Evolutionary conservation across 768 basidiomycete species (phyloP).

Genomic region (Tricholoma furcatifolium): DNA sequence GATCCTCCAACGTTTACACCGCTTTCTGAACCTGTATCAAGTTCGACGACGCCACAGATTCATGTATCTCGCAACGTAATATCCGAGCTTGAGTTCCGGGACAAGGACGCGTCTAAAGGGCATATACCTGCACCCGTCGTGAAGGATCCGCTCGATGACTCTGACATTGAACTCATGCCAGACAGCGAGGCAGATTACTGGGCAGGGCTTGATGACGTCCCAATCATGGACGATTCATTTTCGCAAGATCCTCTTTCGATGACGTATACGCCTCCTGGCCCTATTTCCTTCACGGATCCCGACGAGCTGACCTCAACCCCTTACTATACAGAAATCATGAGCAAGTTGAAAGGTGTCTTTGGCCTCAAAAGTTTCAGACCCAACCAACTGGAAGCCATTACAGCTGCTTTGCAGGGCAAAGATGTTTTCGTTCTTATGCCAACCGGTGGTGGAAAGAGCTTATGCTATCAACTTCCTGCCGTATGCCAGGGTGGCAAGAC

Average conservation of each 20-base stretch:
- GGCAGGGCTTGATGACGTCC: slow-evolving; percentile 42
- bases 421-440: slow-evolving; percentile 97
- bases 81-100: background rate
- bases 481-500: slow-evolving; percentile 72
- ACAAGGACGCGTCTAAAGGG: background rate
- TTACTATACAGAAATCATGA: slow-evolving; percentile 51
- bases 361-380: slow-evolving; percentile 64
- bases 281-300: slow-evolving; percentile 15
- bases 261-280: slow-evolving; percentile 11
- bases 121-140: background rate
- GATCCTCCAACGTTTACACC: background rate
- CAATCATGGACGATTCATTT: slow-evolving; percentile 29
- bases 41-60: background rate
- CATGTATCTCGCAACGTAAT: background rate
- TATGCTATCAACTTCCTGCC: slow-evolving; percentile 90
- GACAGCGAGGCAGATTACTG: slow-evolving; percentile 50
- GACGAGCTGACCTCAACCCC: slow-evolving; percentile 13
- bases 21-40: background rate
- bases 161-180: slow-evolving; percentile 23
- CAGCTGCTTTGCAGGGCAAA: slow-evolving; percentile 70
- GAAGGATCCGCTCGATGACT: background rate
- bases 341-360: slow-evolving; percentile 59
- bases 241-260: slow-evolving; percentile 15
- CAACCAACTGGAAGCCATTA: slow-evolving; percentile 87
- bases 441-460: slow-evolving; percentile 90